Evolutionary conservation across 192 early-diverging fungal species (phyloP), one percentile per base, ranked within the genome.

Genomic region (Anaeromyces robustus): DNA sequence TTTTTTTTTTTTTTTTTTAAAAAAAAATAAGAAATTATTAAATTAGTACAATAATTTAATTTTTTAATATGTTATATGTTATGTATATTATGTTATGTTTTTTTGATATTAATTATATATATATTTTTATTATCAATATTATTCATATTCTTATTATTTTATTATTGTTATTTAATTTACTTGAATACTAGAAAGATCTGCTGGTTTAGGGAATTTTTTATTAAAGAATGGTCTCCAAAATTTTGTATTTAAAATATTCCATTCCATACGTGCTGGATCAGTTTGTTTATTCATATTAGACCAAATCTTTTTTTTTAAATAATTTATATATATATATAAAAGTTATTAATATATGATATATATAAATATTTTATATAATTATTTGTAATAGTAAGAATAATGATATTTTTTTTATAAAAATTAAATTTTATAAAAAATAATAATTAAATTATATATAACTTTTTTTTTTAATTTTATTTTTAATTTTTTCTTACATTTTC

Each of bases 231-330:
- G 82, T n/a, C 79, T 37, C 88, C 88, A 89, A 12, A 29, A 28
- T 7, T 26, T n/a, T 0, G 79, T 18, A 39, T 85, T 83, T 0
- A 16, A 13, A 4, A 90, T 77, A 29, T 85, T 82, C 79, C 85
- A 90, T 59, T 78, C 80, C 29, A 90, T 82, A n/a, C 85, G 80
- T 0, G 82, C 77, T 1, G 86, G 84, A 77, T 87, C 82, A 7
- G 79, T 84, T 43, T 85, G 77, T 28, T 77, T 28, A 80, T 90
- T 87, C 28, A 86, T 82, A 80, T 90, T 90, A 12, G 81, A 84
- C 89, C 89, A 90, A 34, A 90, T 83, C 89, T 90, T 31, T 12
- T 28, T 3, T 29, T 29, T 16, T 18, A 26, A 19, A 77, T n/a
- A n/a, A n/a, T n/a, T n/a, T n/a, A n/a, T n/a, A n/a, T n/a, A n/a